These are phyloP conservation scores for Purpureocillium takamizusanense DNA, from an alignment of 2,329 filamentous ascomycete species.

Conservation along the genomic window DNA sequence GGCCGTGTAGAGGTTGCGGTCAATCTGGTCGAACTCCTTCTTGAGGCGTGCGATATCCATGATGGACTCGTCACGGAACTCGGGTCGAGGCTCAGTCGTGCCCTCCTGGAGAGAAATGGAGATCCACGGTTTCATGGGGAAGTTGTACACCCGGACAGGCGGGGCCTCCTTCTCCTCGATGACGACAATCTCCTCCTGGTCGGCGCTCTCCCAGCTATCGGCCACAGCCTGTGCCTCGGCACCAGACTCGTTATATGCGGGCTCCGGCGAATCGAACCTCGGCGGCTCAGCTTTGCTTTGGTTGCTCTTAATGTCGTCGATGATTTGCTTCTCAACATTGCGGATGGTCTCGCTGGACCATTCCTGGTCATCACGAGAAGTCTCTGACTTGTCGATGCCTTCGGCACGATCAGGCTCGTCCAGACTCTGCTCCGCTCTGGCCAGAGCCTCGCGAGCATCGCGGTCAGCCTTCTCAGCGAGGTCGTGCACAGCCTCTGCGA, in stretches of 20 bases:
- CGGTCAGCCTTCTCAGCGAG: constrained; percentile 45
- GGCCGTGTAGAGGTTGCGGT: constrained; percentile 84
- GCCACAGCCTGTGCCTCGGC: constrained; percentile 54
- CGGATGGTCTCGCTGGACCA: constrained; percentile 8
- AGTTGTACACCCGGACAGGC: constrained; percentile 79
- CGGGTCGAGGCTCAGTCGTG: constrained; percentile 44
- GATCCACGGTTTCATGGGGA: constrained; percentile 94
- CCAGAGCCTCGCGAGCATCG: constrained; percentile 57
- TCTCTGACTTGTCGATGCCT: not conserved
- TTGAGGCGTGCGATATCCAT: constrained; percentile 91
- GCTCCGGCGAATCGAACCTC: constrained; percentile 30
- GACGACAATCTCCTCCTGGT: constrained; percentile 57
- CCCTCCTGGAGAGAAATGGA: constrained; percentile 66
- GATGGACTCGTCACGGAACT: constrained; percentile 69
- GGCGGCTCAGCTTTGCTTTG: constrained; percentile 47
- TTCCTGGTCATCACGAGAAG: not conserved
- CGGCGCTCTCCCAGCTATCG: constrained; percentile 89
- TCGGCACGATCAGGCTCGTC: constrained; percentile 32
- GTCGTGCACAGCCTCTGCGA: constrained; percentile 60
- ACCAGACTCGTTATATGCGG: constrained; percentile 20
- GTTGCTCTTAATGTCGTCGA: constrained; percentile 30
- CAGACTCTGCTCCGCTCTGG: constrained; percentile 42
- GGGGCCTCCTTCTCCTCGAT: constrained; percentile 57
- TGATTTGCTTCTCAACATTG: constrained; percentile 9
- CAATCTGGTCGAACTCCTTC: constrained; percentile 96